A percentile compares a stretch with the other conserved stretches of the same genome.
Conservation (phyloP, 768 basidiomycete species). For the Russula virescens region DNA sequence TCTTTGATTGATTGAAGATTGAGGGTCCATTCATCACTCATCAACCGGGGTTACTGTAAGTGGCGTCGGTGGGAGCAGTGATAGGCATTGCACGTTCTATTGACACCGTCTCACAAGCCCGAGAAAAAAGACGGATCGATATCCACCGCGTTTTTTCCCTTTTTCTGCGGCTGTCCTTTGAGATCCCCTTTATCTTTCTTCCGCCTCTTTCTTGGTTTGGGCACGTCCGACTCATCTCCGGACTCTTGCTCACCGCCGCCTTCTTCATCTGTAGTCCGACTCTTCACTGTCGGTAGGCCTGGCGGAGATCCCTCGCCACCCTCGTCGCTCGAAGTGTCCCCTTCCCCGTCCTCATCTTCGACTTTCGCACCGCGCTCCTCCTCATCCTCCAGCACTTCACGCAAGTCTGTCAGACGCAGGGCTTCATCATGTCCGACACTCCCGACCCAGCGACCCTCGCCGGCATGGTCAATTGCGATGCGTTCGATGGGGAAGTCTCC, state of each 20-base stretch:
- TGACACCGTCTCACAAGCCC: conserved; percentile 39
- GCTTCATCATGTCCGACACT: conserved; percentile 89
- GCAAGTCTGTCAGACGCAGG: conserved; percentile 79
- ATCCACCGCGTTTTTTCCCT: conserved; percentile 53
- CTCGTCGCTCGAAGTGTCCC: conserved; percentile 28
- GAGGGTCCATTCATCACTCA: neutral
- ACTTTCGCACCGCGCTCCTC: conserved; percentile 35
- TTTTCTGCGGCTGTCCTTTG: conserved; percentile 43
- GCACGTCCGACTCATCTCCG: conserved; percentile 29
- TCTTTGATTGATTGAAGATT: no score
- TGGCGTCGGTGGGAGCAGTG: neutral
- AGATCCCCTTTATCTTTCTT: conserved; percentile 49
- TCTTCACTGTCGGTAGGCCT: conserved; percentile 13
- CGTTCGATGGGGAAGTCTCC: conserved; percentile 91
- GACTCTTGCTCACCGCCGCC: conserved; percentile 6
- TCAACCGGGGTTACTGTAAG: no score
- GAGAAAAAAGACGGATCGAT: conserved; percentile 62
- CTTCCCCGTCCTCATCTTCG: conserved; percentile 19
- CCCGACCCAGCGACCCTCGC: conserved; percentile 77
- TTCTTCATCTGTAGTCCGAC: conserved; percentile 22
- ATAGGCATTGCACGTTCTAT: neutral
- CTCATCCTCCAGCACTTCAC: conserved; percentile 61
- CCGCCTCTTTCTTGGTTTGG: conserved; percentile 46
- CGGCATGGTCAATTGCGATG: conserved; percentile 56
- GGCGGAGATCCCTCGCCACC: conserved; percentile 19